Percentiles rank a stretch among this genome's conserved stretches.
Evolutionary conservation across 352 stramenopile species (phyloP).

Genomic region (Pythium aristosporum): DNA sequence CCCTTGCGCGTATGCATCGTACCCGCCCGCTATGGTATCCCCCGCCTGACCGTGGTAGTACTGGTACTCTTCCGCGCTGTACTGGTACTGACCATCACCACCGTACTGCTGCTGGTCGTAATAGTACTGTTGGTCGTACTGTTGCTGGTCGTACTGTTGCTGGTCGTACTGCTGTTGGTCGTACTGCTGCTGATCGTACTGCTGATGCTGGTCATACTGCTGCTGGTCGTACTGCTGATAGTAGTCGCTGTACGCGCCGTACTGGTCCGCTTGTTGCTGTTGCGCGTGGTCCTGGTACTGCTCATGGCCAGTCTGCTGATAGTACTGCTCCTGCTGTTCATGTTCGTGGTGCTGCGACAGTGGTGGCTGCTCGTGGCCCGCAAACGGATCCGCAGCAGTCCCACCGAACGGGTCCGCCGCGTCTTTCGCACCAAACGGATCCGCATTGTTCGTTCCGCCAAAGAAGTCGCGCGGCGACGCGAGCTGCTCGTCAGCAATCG

Average conservation of each 20-base stretch:
- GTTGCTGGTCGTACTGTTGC: slow-evolving; percentile 6
- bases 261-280: slow-evolving; percentile 17
- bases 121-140: slow-evolving; percentile 12
- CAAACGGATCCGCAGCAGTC: slow-evolving; percentile 13
- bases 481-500: not conserved
- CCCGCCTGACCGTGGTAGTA: slow-evolving; percentile 15
- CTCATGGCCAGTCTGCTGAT: slow-evolving; percentile 16
- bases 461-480: slow-evolving; percentile 17
- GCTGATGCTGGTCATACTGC: slow-evolving; percentile 14
- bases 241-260: not conserved
- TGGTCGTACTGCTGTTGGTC: slow-evolving; percentile 12
- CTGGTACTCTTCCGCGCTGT: slow-evolving; percentile 21
- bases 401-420: slow-evolving; percentile 5
- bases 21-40: not conserved
- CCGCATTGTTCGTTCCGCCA: not conserved
- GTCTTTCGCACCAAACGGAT: not conserved
- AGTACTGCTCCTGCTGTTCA: slow-evolving; percentile 1
- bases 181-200: slow-evolving; percentile 18
- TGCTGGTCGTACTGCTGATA: slow-evolving; percentile 11
- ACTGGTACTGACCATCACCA: slow-evolving; percentile 15
- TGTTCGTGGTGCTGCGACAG: not conserved
- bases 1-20: not conserved
- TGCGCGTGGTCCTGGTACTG: slow-evolving; percentile 7
- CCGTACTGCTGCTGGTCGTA: slow-evolving; percentile 4
- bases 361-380: not conserved